Evolutionary conservation across 2,329 filamentous ascomycete genomes (phyloP), one percentile per base, ranked within the genome.

Genomic region (Fonsecaea nubica): DNA sequence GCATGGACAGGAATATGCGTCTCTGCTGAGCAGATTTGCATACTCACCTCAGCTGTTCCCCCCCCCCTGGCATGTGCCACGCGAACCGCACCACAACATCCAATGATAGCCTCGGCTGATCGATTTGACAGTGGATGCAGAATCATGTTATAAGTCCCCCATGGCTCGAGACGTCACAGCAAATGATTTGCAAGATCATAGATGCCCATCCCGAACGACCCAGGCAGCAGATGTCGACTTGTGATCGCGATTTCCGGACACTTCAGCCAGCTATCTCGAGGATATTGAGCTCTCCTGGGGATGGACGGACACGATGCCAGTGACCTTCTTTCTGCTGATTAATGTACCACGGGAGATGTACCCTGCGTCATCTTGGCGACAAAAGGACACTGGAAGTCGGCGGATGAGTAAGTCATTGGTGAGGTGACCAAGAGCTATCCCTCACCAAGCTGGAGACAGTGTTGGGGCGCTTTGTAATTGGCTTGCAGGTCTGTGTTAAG

Each of bases 311-410:
- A 50, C 21, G 21, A 50, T 5, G 13, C 21, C 18, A 50, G 18
- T 18, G 45, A 21, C 45, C 21, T 50, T 50, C 45, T 50, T 50
- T 21, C 45, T 30, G 45, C 45, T 50, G 45, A 50, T 25, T 50
- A 50, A 50, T 50, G 18, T 18, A 30, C 45, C 7, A 9, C 18
- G 21, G 18, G 25, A 25, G 18, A 3, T 30, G 45, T 25, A 4
- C 21, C 12, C 18, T 50, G 45, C 30, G 45, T 13, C 6, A 32
- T 32, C 30, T 32, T 32, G 30, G 25, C 45, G 18, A 42, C 40
- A 50, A 50, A 18, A 45, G 40, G 21, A 50, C 8, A 2, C 4
- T 50, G 9, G 45, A 30, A 30, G 45, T 13, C 25, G 21, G 21
- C 25, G 12, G 45, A 50, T 50, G 45, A 50, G 45, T 50, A 50